Conservation (phyloP, 139 green algal species). For the Eudorina sp. region DNA sequence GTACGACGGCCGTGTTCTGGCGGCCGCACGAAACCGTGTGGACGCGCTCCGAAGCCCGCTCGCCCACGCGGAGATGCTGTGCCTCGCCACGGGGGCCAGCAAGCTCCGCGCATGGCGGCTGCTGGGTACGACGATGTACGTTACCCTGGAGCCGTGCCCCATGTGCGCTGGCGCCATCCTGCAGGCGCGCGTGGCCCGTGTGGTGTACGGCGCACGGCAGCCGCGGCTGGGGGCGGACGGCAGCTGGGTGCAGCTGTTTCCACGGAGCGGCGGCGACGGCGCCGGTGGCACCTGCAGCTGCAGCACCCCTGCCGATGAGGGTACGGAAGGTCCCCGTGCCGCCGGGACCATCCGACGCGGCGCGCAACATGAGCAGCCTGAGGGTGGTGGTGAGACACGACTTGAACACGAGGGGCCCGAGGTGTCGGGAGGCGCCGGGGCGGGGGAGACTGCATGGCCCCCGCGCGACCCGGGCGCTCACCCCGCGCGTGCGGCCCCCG, state of each 20-base stretch:
- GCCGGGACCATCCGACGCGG: too few species aligned
- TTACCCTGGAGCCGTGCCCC: conserved; percentile 94
- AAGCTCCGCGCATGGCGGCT: conserved; percentile 77
- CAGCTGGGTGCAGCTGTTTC: conserved; percentile 87
- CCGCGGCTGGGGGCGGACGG: conserved; percentile 87
- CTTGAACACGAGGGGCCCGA: too few species aligned
- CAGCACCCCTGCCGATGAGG: too few species aligned
- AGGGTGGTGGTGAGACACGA: too few species aligned
- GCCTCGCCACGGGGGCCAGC: conserved; percentile 69
- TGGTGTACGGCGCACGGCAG: conserved; percentile 93
- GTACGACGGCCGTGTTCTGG: conserved; percentile 58
- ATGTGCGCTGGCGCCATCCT: conserved; percentile 97
- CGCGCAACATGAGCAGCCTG: too few species aligned
- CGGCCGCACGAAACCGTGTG: conserved; percentile 73
- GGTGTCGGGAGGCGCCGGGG: too few species aligned
- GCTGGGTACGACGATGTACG: conserved; percentile 87
- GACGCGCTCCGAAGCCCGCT: conserved; percentile 75
- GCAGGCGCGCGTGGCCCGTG: conserved; percentile 77
- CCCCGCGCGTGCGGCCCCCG: too few species aligned
- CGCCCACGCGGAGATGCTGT: conserved; percentile 91
- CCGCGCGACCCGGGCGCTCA: too few species aligned
- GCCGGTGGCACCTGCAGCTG: background rate
- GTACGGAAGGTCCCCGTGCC: too few species aligned
- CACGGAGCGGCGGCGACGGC: background rate
- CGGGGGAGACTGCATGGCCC: too few species aligned